These are phyloP conservation scores for Knufia fluminis DNA, from an alignment of 2,329 filamentous ascomycete genomes.

Conservation along the genomic window DNA sequence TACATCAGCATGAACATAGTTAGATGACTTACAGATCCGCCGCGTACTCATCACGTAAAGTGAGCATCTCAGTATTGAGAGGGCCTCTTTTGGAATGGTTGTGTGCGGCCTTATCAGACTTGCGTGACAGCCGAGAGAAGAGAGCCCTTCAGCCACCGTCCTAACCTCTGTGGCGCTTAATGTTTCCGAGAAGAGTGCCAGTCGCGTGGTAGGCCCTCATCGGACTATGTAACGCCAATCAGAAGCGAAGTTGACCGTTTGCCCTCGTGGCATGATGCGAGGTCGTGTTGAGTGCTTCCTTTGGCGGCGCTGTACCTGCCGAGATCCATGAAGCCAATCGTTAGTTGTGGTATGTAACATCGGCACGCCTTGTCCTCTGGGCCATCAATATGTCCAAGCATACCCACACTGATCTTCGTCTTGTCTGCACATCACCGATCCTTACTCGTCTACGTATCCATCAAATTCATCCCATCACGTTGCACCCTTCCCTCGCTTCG, in stretches of 20 bases:
- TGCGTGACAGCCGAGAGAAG: neutral
- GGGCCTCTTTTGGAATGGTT: no score
- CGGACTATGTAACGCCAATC: constrained; percentile 1
- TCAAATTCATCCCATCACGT: constrained; percentile 7
- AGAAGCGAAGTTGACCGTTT: neutral
- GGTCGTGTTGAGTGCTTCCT: neutral
- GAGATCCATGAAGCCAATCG: neutral
- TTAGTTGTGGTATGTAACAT: constrained; percentile 6
- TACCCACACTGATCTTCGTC: constrained; percentile 4
- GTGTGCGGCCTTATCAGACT: neutral
- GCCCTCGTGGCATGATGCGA: constrained; percentile 1
- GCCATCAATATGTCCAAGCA: neutral
- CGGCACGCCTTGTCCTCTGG: neutral
- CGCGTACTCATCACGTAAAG: no score
- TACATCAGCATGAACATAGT: no score
- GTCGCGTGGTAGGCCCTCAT: neutral
- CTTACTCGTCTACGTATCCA: neutral
- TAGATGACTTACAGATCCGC: no score
- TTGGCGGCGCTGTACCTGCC: constrained; percentile 8
- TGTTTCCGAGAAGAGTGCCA: neutral
- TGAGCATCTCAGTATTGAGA: no score
- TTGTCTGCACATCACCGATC: constrained; percentile 9
- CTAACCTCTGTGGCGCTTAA: constrained; percentile 1
- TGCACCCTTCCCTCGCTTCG: neutral
- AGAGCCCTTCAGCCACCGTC: neutral